Conservation (phyloP, 768 basidiomycete species). For the Wakefieldia striispora region DNA sequence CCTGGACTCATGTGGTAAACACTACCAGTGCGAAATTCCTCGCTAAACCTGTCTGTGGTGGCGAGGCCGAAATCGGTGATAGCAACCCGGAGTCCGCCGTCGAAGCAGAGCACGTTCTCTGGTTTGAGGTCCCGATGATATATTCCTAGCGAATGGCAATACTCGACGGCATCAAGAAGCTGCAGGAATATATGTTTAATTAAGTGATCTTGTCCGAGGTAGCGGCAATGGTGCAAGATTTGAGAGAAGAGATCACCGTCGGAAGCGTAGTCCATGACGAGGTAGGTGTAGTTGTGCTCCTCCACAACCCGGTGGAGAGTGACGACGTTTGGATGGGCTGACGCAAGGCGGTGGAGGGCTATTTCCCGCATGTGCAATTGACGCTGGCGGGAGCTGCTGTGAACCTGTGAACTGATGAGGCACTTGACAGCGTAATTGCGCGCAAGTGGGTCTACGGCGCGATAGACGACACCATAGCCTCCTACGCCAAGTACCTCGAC, state of each 20-base stretch:
- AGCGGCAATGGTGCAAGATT: conserved; percentile 71
- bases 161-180: conserved; percentile 88
- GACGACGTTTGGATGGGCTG: conserved; percentile 78
- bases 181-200: conserved; percentile 93
- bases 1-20: conserved; percentile 99
- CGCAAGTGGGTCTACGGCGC: conserved; percentile 61
- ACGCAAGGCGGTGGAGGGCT: conserved; percentile 70
- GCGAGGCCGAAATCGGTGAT: conserved; percentile 96
- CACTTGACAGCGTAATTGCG: conserved; percentile 90
- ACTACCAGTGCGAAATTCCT: conserved; percentile 93
- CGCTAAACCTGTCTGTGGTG: conserved; percentile 80
- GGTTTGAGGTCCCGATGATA: conserved; percentile 98
- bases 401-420: conserved; percentile 54
- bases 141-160: conserved; percentile 88
- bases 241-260: conserved; percentile 92
- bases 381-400: conserved; percentile 52
- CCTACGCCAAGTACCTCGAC: conserved; percentile 87
- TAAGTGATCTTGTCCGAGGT: conserved; percentile 79
- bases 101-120: conserved; percentile 89
- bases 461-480: conserved; percentile 94
- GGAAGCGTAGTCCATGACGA: conserved; percentile 91
- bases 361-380: conserved; percentile 89
- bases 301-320: conserved; percentile 88
- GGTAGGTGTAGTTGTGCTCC: conserved; percentile 76
- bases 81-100: conserved; percentile 71